A percentile compares a stretch with the other conserved stretches of the same genome.
Evolutionary conservation across 768 basidiomycete species (phyloP).

Genomic region (Lactifluus rugatus): DNA sequence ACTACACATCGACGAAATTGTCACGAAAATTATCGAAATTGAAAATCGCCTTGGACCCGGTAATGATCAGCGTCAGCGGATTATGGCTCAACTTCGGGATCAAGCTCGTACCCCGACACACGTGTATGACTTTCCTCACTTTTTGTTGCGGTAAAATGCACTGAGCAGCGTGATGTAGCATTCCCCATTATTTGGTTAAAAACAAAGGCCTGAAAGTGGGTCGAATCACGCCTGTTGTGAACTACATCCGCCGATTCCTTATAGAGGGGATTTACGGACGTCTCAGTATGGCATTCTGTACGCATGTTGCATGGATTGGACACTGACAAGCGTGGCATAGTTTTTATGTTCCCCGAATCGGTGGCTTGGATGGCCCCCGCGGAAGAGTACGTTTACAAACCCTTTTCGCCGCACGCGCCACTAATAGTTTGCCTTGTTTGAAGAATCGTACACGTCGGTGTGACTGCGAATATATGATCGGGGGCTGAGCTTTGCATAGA

Average conservation of each 20-base stretch:
- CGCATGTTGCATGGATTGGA: not conserved
- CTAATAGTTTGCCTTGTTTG: not conserved
- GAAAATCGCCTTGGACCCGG: constrained; percentile 35
- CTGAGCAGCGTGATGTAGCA: constrained; percentile 26
- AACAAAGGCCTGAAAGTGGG: constrained; percentile 31
- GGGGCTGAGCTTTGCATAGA: not conserved
- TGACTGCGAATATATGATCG: constrained; percentile 11
- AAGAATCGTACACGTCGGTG: constrained; percentile 15
- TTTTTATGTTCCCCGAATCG: constrained; percentile 54
- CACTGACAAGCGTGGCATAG: constrained; percentile 23
- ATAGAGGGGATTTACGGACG: constrained; percentile 58
- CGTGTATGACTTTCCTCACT: constrained; percentile 34
- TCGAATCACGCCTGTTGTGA: constrained; percentile 27
- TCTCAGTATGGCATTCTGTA: constrained; percentile 31
- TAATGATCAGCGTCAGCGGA: constrained; percentile 22
- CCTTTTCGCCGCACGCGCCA: not conserved
- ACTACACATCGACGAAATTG: constrained; percentile 34
- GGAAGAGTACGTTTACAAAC: constrained; percentile 35
- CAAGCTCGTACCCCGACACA: constrained; percentile 40
- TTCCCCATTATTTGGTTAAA: constrained; percentile 49
- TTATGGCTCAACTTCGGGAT: constrained; percentile 33
- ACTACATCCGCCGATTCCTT: constrained; percentile 39
- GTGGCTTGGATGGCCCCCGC: constrained; percentile 47
- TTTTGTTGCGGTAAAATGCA: not conserved
- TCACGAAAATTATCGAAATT: constrained; percentile 40